Evolutionary conservation across 2,329 filamentous ascomycete genomes (phyloP), one percentile per base, ranked within the genome.

Genomic region (Verruconis gallopava): DNA sequence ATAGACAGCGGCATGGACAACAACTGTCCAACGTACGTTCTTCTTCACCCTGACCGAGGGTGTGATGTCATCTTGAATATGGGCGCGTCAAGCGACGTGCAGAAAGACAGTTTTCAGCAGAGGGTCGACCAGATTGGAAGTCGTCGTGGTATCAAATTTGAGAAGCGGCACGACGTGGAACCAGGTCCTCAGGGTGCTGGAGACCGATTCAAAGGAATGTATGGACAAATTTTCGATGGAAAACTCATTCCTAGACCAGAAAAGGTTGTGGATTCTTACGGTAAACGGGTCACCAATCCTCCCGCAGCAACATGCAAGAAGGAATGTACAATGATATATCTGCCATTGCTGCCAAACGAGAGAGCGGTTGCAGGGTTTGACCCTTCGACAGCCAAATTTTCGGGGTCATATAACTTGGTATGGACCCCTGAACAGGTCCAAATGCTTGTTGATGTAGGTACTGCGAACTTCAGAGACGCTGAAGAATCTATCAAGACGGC

Each of bases 1-100:
- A 56, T 59, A 30, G 56, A 59, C 39, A 48, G 46, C 18, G 56
- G 56, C 21, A 57, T 59, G 55, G 56, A 58, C 47, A 59, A 58
- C 42, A 59, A 59, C 44, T 57, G 55, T 40, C 55, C 55, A 12
- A 53, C 55, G 17, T 53, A 53, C 40, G 50, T 53, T 18, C 46
- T 55, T 2, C 46, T 55, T 9, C 50, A 55, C 38, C 53, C 53
- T 2, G 45, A 46, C 9, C 52, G 55, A 11, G 21, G 49, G 33
- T 50, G 46, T 11, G 54, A 56, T 42, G 52, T 56, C 14, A 56
- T 57, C 34, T 49, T 57, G 46, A 56, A 56, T 47, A 56, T 57
- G 54, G 54, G 56, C 44, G 51, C 48, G 9, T 55, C 53, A 3
- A 49, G 46, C 14, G 54, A 58, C 43, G 56, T 59, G 1, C 55